Conservation (phyloP, 805 yeast species). For the Saccharomycopsis lassenensis region DNA sequence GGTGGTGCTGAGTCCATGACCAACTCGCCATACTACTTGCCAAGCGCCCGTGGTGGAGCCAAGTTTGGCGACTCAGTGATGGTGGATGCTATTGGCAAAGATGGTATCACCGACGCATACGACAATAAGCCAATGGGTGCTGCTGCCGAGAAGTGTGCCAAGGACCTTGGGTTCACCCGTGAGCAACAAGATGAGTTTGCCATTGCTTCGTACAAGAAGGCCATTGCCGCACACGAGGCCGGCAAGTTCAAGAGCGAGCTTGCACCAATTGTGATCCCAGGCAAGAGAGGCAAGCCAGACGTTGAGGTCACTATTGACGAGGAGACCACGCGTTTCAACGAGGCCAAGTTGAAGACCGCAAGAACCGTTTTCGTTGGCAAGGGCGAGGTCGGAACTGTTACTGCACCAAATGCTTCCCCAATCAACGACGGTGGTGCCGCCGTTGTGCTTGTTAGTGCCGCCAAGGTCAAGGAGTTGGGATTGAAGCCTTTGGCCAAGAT, state of each 20-base stretch:
- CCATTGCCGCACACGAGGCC: slow-evolving; percentile 64
- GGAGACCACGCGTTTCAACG: slow-evolving; percentile 70
- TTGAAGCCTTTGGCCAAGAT: slow-evolving; percentile 85
- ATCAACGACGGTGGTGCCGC: slow-evolving; percentile 99
- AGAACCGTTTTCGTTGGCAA: slow-evolving; percentile 93
- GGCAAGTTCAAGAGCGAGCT: slow-evolving; percentile 82
- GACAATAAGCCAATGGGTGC: slow-evolving; percentile 88
- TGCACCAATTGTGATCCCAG: slow-evolving; percentile 81
- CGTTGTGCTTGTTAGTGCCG: slow-evolving; percentile 73
- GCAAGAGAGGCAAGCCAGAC: slow-evolving; percentile 85
- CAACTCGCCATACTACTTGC: slow-evolving; percentile 86
- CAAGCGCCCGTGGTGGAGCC: slow-evolving; percentile 77
- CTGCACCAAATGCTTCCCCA: slow-evolving; percentile 95
- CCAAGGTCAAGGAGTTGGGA: slow-evolving; percentile 73
- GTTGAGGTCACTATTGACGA: slow-evolving; percentile 65
- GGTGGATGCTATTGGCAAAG: slow-evolving; percentile 85
- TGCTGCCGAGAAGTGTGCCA: slow-evolving; percentile 94
- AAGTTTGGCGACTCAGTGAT: slow-evolving; percentile 75
- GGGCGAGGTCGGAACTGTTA: slow-evolving; percentile 88
- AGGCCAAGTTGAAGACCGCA: slow-evolving; percentile 64
- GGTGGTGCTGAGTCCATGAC: slow-evolving; percentile 99
- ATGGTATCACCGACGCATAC: slow-evolving; percentile 90
- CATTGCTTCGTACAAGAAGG: slow-evolving; percentile 72
- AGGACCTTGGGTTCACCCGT: slow-evolving; percentile 64
- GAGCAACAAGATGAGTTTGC: slow-evolving; percentile 89